Conservation (phyloP, 768 basidiomycete species). For the Trametes cingulata region DNA sequence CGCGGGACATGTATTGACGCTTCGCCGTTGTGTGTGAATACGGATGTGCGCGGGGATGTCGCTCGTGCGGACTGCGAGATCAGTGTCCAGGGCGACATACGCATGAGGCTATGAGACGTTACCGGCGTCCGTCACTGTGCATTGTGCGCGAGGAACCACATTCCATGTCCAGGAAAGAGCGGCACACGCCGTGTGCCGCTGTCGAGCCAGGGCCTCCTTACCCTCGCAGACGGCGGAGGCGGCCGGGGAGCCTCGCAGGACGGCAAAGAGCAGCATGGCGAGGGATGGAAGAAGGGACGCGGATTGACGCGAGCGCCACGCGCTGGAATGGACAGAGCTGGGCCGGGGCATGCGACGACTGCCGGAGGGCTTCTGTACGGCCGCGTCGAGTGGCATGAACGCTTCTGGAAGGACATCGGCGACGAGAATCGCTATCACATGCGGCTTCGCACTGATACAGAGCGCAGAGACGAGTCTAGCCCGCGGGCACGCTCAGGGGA, state of each 20-base stretch:
- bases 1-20: background rate
- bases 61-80: background rate
- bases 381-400: conserved; percentile 3
- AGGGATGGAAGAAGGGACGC: background rate
- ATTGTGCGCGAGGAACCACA: too few species aligned
- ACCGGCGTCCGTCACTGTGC: background rate
- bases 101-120: conserved; percentile 20
- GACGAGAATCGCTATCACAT: conserved; percentile 1
- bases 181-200: background rate
- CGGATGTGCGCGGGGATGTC: background rate
- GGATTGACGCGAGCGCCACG: background rate
- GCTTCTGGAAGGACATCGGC: conserved; percentile 6
- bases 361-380: conserved; percentile 9
- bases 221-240: background rate
- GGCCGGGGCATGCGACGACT: conserved; percentile 7
- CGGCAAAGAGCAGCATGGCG: background rate
- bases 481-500: conserved; percentile 3
- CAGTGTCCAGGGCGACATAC: conserved; percentile 11
- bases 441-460: background rate
- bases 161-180: background rate
- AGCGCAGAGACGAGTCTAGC: background rate
- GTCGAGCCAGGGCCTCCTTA: background rate
- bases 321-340: conserved; percentile 11
- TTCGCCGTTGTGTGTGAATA: background rate
- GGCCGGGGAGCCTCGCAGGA: background rate